Evolutionary conservation across 2,329 filamentous ascomycete genomes (phyloP), one percentile per base, ranked within the genome.

Genomic region (Aspergillus sp.): DNA sequence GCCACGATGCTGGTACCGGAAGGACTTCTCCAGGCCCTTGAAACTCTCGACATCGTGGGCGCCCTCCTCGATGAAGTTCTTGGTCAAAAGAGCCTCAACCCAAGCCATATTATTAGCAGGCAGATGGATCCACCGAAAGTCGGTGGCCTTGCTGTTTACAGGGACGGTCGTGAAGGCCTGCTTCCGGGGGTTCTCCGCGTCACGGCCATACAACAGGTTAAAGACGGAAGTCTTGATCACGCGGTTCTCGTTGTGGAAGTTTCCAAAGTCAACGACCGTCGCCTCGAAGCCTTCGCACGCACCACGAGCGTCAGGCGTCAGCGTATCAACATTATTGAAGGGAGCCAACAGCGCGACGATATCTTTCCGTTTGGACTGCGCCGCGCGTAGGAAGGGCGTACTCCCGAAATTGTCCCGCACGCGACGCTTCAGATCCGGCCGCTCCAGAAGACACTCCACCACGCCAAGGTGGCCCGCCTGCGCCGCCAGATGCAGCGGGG

Each of bases 21-120:
- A 85, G 3, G 80, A 83, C 55, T 80, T 78, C 59, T 84, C 82
- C 2, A 87, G 64, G 0, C 82, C 81, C 60, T 85, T 86, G 69
- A 85, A 86, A 1, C 81, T 80, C 61, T 85, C 81, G 1, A 85
- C 78, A 62, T 87, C 84, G n/a, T 77, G 76, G 14, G 80, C 78
- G 0, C 82, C 82, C 34, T 82, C 80, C 64, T 87, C 84, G 31
- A 87, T 81, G 58, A 87, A 87, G 6, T 78, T 78, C 58, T 87
- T 87, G 1, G 83, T 82, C n/a, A 87, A 69, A 1, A 87, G 70
- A 0, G 82, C 78, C 66, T 87, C 83, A 4, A 83, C 79, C 84
- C 84, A 87, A 1, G 80, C 78, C 67, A 71, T 69, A 20, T 81
- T 81, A 57, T 81, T 81, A 3, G 78, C 78, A 4, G 78, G 78